These are phyloP conservation scores for Aspergillus wentii DNA, from an alignment of 495 filamentous ascomycete genomes.

Conservation along the genomic window DNA sequence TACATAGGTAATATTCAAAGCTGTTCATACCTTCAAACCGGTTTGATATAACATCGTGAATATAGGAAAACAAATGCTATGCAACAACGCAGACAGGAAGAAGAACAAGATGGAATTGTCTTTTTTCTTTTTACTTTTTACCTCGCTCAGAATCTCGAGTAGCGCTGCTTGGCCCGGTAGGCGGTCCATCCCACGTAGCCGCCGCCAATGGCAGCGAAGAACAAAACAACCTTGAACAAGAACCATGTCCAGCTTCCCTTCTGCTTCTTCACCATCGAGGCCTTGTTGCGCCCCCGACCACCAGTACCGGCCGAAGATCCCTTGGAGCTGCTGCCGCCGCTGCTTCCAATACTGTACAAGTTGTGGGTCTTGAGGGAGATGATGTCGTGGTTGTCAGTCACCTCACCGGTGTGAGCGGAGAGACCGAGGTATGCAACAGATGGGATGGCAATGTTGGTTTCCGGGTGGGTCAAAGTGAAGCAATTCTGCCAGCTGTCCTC, in stretches of 20 bases:
- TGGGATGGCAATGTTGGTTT: slow-evolving; percentile 72
- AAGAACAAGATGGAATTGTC: neutral
- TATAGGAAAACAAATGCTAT: too few species aligned
- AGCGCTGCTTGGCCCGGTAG: slow-evolving; percentile 68
- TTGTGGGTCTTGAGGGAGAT: slow-evolving; percentile 84
- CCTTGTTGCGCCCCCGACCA: slow-evolving; percentile 29
- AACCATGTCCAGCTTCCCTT: slow-evolving; percentile 87
- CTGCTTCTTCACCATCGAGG: slow-evolving; percentile 26
- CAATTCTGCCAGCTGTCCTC: slow-evolving; percentile 86
- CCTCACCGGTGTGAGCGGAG: slow-evolving; percentile 90
- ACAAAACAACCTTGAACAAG: slow-evolving; percentile 76
- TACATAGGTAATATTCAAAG: too few species aligned
- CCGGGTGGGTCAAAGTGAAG: slow-evolving; percentile 63
- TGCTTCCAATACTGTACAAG: slow-evolving; percentile 60
- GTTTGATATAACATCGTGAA: too few species aligned
- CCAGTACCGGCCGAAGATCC: slow-evolving; percentile 31
- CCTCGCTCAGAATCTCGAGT: slow-evolving; percentile 65
- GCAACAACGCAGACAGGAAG: neutral
- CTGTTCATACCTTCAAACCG: too few species aligned
- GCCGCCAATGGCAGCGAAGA: slow-evolving; percentile 63
- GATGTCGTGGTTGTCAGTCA: slow-evolving; percentile 97
- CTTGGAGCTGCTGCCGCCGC: slow-evolving; percentile 31
- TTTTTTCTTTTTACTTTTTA: neutral
- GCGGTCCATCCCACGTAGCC: slow-evolving; percentile 81
- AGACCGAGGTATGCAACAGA: slow-evolving; percentile 93